Evolutionary conservation across 306 rosid genomes (phyloP), one percentile per base, ranked within the genome.

Genomic region (Inga leiocalycina): DNA sequence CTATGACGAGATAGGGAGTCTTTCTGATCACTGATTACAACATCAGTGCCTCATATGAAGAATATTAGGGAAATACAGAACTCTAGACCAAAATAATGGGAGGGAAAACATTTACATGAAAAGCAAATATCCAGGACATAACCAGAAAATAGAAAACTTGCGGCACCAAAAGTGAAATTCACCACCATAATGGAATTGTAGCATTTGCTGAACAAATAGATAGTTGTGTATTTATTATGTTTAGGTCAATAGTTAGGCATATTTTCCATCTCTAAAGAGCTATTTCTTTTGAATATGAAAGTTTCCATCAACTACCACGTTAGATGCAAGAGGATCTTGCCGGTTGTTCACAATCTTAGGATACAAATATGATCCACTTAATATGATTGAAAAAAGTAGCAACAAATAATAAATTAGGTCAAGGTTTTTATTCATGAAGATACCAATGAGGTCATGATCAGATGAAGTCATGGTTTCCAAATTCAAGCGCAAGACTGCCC

Each of bases 401-500:
- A 65, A 16, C 34, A 6, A 66, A 43, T 39, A 69, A 37, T 39
- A 39, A 76, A 72, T 4, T 81, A 68, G 68, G 78, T 54, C 71
- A 65, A 65, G 54, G 16, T 17, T 19, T 62, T 46, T 65, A 45
- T 66, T 34, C n/a, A 24, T n/a, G 77, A 16, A 59, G 77, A 78
- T 84, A 87, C 90, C 90, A 75, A 87, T 74, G 61, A 57, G 69
- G 17, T 84, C 90, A 51, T 79, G 88, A 34, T 85, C 49, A 61
- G 89, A 72, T 44, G 75, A 78, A 81, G 84, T 70, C 90, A 87
- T 84, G 81, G 59, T 81, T 87, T 87, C 86, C 84, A 80, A 73
- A 39, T 59, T 70, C 73, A 69, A 87, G 78, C 57, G 77, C 74
- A 81, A 61, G 54, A 35, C 81, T 0, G 76, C 72, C 82, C 87